Base-by-base conservation (phyloP, 495 filamentous ascomycete genomes). In the Hypoxylon lenormandii region DNA sequence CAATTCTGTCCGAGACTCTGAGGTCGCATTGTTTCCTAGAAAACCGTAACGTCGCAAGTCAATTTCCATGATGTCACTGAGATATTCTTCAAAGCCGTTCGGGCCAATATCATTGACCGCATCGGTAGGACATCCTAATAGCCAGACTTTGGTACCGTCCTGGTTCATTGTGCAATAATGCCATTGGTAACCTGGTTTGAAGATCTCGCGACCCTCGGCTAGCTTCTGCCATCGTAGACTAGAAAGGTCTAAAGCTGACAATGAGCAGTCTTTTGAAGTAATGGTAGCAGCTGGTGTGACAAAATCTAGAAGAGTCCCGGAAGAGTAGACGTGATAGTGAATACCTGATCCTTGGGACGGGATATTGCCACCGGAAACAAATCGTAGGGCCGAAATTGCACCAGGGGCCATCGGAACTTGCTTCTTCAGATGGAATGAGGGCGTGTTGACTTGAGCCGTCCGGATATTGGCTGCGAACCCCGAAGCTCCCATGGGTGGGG, bases 111-210 rank as follows among this genome's bases (percentile, higher is more conserved):
- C 84, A 23, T 77, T 80, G 11, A 77, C 74, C 2, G 76, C 74
- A 38, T 97, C 92, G 3, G 89, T 91, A 7, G 89, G 89, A 74
- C 93, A 97, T 18, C 95, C 95, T n/a, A 98, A 84, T 6, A 98
- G 81, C 92, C 96, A 98, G 8, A 93, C 94, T 70, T 96, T 97
- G 2, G 95, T 97, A 0, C 92, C 93, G 57, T 93, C 89, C 65
- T 95, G 88, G 74, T 97, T 93, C 77, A 96, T 89, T 0, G 92
- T 93, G 75, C 95, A 97, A 75, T 98, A 98, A 77, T 97, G 94
- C 96, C 96, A 98, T 50, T 93, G 88, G 76, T 93, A 98, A 8
- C 90, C 90, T 0, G 87, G 83, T 54, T 90, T 84, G 79, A 97
- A 97, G 21, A 98, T 90, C 74, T 98, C 96, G 23, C 90, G 89